Evolutionary conservation across 306 rosid genomes (phyloP), one percentile per base, ranked within the genome.

Genomic region (Castanea crenata): DNA sequence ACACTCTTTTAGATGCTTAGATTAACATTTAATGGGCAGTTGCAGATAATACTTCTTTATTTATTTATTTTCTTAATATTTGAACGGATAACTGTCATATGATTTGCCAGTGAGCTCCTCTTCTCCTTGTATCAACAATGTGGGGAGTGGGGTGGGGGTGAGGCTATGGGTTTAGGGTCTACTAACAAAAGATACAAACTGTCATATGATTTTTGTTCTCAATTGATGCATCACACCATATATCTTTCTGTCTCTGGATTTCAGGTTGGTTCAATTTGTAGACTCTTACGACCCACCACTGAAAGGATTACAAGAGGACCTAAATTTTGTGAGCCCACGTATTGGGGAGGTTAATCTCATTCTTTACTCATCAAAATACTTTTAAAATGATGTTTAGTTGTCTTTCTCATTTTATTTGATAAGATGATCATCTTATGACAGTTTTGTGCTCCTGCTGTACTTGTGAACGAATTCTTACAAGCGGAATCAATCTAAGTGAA

Each of bases 271-370:
- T 86, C 98, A 92, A 64, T 95, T 90, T 86, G 87, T 95, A 67
- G 99, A 93, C 87, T 87, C 97, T 65, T 95, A 95, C 73, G 99
- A 95, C 82, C 99, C 98, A 71, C 99, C 98, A 6, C 49, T 90
- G 75, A 95, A 91, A 93, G 99, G 99, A 73, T 86, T 95, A 81
- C 97, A 95, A 57, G 99, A 95, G 84, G 99, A 95, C 83, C 88
- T 95, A 54, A 95, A 93, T 87, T 93, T 93, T 85, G 99, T 95
- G 84, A 92, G 99, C 91, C 99, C 98, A 56, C 96, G 99, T 69
- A 95, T 95, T 81, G 99, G 99, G 88, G 99, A 95, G 99, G 99
- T 95, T 81, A 91, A 61, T 83, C 69, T 76, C 79, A 71, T 79
- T 72, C 88, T 85, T 85, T 70, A 29, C 55, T 75, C 35, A 59